Evolutionary conservation across 805 yeast genomes (phyloP).

Genomic region (Huiozyma naganishii): DNA sequence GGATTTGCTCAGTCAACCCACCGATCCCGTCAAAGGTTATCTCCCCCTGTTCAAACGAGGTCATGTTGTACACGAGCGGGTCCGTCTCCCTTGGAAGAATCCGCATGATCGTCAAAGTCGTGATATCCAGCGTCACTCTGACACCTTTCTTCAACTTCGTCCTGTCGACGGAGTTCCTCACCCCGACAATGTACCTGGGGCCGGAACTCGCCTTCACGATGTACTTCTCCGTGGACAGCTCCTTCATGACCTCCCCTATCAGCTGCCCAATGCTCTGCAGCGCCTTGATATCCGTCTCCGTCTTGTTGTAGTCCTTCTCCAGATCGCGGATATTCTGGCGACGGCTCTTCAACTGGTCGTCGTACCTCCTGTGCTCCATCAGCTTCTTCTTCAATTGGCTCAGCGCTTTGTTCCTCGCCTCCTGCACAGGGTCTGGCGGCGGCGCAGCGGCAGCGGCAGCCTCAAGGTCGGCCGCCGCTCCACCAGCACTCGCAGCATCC

Average conservation of each 20-base stretch:
- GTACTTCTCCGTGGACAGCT: conserved; percentile 85
- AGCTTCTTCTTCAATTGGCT: conserved; percentile 72
- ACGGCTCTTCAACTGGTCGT: conserved; percentile 75
- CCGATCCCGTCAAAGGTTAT: conserved; percentile 91
- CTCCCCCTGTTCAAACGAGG: conserved; percentile 96
- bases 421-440: conserved; percentile 46
- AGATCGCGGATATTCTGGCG: conserved; percentile 74
- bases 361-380: conserved; percentile 90
- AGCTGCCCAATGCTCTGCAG: conserved; percentile 94
- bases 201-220: conserved; percentile 96
- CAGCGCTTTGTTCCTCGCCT: conserved; percentile 59
- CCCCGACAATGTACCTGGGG: conserved; percentile 95
- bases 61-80: conserved; percentile 96
- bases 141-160: conserved; percentile 82
- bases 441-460: conserved; percentile 9
- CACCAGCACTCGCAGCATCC: conserved; percentile 8
- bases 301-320: conserved; percentile 77
- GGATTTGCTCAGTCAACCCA: conserved; percentile 89
- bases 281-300: conserved; percentile 95
- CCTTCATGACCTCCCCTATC: conserved; percentile 93
- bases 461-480: conserved; percentile 15
- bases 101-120: conserved; percentile 95
- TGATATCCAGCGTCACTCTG: conserved; percentile 93
- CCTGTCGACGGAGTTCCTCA: conserved; percentile 84
- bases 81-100: conserved; percentile 96